These are phyloP conservation scores for Bodo saltans DNA, from an alignment of 78 protist genomes.

Conservation along the genomic window DNA sequence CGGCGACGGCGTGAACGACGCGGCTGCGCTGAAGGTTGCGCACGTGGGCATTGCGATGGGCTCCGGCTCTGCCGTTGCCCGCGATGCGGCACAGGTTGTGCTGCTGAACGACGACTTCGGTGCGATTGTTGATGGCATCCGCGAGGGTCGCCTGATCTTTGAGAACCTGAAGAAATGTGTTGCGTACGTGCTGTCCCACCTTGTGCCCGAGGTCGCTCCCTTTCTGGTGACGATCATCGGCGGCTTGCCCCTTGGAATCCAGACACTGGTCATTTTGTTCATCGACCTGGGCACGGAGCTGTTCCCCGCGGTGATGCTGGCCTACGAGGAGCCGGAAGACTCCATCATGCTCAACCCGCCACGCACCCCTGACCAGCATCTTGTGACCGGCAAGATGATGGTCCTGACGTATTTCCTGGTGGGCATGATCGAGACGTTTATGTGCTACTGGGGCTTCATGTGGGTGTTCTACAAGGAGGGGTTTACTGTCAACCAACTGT, in stretches of 20 bases:
- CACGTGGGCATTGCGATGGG: conserved; percentile 85
- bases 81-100: conserved; percentile 91
- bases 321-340: no score
- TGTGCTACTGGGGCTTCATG: no score
- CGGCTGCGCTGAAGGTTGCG: conserved; percentile 81
- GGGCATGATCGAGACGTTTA: no score
- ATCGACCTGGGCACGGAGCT: conserved; percentile 90
- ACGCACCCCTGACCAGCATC: no score
- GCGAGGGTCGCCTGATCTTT: conserved; percentile 90
- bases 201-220: conserved; percentile 87
- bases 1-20: conserved; percentile 96
- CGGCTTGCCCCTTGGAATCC: conserved; percentile 78
- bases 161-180: conserved; percentile 94
- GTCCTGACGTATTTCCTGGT: no score
- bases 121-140: conserved; percentile 78
- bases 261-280: conserved; percentile 74
- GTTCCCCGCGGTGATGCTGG: conserved; percentile 88
- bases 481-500: no score
- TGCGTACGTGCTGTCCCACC: conserved; percentile 79
- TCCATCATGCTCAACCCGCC: no score
- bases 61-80: conserved; percentile 87
- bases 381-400: no score
- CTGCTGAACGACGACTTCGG: conserved; percentile 91
- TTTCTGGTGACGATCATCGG: conserved; percentile 72
- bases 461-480: no score